Evolutionary conservation across 1,139 yeast genomes (phyloP).

Genomic region (Zygotorulaspora mrakii): DNA sequence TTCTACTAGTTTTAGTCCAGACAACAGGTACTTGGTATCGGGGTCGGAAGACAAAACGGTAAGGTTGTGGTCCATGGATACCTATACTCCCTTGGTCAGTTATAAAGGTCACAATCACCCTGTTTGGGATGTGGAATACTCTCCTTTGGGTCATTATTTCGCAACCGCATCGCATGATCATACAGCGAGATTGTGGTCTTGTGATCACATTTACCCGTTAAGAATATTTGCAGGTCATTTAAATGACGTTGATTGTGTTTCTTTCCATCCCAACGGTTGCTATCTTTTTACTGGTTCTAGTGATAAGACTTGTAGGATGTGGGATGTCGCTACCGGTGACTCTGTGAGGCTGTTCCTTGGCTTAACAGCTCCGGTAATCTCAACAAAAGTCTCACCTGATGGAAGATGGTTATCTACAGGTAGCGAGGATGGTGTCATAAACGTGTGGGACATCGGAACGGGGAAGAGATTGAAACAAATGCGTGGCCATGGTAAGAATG

Average conservation of each 20-base stretch:
- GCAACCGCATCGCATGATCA: conserved; percentile 97
- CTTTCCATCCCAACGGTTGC: conserved; percentile 94
- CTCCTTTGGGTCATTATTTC: conserved; percentile 95
- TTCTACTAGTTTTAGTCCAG: conserved; percentile 88
- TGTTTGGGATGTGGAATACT: conserved; percentile 93
- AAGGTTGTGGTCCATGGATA: conserved; percentile 90
- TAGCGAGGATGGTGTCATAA: conserved; percentile 86
- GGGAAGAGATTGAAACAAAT: conserved; percentile 79
- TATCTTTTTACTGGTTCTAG: conserved; percentile 93
- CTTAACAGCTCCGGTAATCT: conserved; percentile 82
- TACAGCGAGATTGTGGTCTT: conserved; percentile 96
- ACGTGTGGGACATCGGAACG: conserved; percentile 91
- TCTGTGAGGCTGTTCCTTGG: conserved; percentile 94
- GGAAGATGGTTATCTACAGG: conserved; percentile 97
- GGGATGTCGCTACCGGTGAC: conserved; percentile 90
- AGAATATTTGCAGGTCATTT: conserved; percentile 96
- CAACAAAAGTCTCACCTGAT: conserved; percentile 89
- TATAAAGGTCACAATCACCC: conserved; percentile 96
- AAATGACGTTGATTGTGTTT: conserved; percentile 92
- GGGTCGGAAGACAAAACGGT: conserved; percentile 91
- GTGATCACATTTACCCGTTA: conserved; percentile 94
- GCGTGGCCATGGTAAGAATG: conserved; percentile 88
- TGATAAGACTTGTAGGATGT: conserved; percentile 94
- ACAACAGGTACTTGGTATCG: conserved; percentile 73
- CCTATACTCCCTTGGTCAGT: conserved; percentile 83